These are phyloP conservation scores for Hanseniaspora occidentalis DNA, from an alignment of 805 yeast species.

Conservation along the genomic window DNA sequence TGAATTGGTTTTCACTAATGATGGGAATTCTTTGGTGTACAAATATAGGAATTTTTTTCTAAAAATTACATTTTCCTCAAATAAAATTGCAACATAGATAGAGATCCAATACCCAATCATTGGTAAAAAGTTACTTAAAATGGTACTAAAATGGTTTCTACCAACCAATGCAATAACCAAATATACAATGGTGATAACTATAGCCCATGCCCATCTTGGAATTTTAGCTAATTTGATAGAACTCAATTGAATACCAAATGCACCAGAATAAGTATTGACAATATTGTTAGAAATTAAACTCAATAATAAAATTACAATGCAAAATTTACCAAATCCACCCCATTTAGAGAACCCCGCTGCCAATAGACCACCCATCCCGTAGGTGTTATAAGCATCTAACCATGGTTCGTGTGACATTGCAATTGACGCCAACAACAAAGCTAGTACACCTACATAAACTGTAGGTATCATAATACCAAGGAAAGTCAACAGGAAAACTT, in stretches of 20 bases:
- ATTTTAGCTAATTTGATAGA: slow-evolving; percentile 41
- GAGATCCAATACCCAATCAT: slow-evolving; percentile 90
- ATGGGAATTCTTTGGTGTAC: slow-evolving; percentile 33
- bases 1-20: background rate
- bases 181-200: slow-evolving; percentile 49
- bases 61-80: slow-evolving; percentile 65
- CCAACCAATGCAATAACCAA: slow-evolving; percentile 68
- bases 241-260: slow-evolving; percentile 61
- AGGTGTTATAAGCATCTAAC: slow-evolving; percentile 38
- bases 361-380: slow-evolving; percentile 70
- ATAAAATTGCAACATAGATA: slow-evolving; percentile 56
- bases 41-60: slow-evolving; percentile 35
- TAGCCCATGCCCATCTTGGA: slow-evolving; percentile 72
- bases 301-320: slow-evolving; percentile 54
- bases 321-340: slow-evolving; percentile 71
- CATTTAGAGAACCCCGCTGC: slow-evolving; percentile 54
- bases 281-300: slow-evolving; percentile 75
- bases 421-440: slow-evolving; percentile 54
- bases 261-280: slow-evolving; percentile 70
- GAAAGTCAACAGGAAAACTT: slow-evolving; percentile 49
- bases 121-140: slow-evolving; percentile 71
- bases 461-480: slow-evolving; percentile 61
- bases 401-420: slow-evolving; percentile 48
- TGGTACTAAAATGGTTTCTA: slow-evolving; percentile 54
- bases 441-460: slow-evolving; percentile 62